A percentile compares a stretch with the other conserved stretches of the same genome.
Evolutionary conservation across 495 filamentous ascomycete species (phyloP).

Genomic region (Clavariopsis aquatica): DNA sequence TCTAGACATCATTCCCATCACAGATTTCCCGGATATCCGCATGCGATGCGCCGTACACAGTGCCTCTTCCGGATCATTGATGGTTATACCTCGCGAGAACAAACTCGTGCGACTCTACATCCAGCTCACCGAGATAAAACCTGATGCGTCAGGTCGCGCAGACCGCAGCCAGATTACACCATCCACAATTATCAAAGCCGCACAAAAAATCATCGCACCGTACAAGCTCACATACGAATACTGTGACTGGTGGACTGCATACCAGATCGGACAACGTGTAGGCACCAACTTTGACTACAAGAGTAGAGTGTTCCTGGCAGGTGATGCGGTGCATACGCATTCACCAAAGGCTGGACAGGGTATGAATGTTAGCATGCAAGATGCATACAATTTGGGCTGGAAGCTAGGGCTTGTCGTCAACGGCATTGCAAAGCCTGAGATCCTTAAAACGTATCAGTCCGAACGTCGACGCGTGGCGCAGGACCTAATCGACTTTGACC

Average conservation of each 20-base stretch:
- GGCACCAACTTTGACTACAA: constrained; percentile 65
- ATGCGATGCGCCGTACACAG: constrained; percentile 69
- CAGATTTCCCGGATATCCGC: constrained; percentile 59
- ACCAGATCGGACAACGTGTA: constrained; percentile 70
- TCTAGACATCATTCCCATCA: constrained; percentile 63
- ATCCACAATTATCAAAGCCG: constrained; percentile 59
- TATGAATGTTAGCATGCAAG: constrained; percentile 83
- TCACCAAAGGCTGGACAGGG: constrained; percentile 82
- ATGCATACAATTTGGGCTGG: constrained; percentile 82
- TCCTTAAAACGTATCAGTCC: constrained; percentile 70
- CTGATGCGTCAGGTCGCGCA: constrained; percentile 31
- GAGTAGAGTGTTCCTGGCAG: constrained; percentile 72
- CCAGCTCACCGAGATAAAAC: constrained; percentile 55
- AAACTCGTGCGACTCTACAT: constrained; percentile 70
- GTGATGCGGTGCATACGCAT: constrained; percentile 83
- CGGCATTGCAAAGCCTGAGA: constrained; percentile 56
- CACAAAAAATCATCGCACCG: constrained; percentile 60
- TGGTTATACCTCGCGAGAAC: constrained; percentile 70
- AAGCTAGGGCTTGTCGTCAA: constrained; percentile 73
- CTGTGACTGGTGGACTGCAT: constrained; percentile 50
- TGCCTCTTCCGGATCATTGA: constrained; percentile 61
- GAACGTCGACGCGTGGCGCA: constrained; percentile 72
- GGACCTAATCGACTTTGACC: constrained; percentile 72
- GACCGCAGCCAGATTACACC: constrained; percentile 54
- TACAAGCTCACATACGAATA: constrained; percentile 63